These are phyloP conservation scores for Penicillium hordei DNA, from an alignment of 2,329 filamentous ascomycete species.

Conservation along the genomic window DNA sequence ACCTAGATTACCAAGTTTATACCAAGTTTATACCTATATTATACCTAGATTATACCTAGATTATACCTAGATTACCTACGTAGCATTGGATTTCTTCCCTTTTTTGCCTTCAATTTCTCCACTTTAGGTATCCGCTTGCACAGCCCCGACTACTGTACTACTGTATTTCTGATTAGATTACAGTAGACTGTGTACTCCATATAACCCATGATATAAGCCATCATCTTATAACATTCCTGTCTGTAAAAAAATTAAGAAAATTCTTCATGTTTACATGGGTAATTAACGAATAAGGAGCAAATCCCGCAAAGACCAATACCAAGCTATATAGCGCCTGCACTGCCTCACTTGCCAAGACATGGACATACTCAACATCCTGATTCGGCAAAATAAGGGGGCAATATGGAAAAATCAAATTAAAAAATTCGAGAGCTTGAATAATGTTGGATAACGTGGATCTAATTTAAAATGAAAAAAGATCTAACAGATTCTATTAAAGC, in stretches of 20 bases:
- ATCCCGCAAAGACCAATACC: conserved; percentile 4
- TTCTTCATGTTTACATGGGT: neutral
- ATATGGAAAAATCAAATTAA: neutral
- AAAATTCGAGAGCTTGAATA: neutral
- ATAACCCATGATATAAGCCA: neutral
- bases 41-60: too few species aligned
- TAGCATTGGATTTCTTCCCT: neutral
- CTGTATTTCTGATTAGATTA: neutral
- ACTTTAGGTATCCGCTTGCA: neutral
- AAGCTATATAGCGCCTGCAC: conserved; percentile 28
- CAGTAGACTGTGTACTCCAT: neutral
- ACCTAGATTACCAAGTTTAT: too few species aligned
- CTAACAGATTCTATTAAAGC: neutral
- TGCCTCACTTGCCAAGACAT: conserved; percentile 29
- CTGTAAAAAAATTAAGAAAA: neutral
- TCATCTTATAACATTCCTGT: neutral
- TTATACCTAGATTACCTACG: too few species aligned
- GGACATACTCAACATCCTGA: neutral
- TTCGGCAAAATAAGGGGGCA: conserved; percentile 1
- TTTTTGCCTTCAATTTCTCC: neutral
- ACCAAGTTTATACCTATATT: too few species aligned
- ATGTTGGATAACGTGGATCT: neutral
- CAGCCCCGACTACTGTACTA: neutral
- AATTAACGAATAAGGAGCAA: neutral
- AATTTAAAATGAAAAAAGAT: neutral